phyloP scores from a whole-genome alignment of 805 yeast species.

The Kurtzmaniella fragi region DNA sequence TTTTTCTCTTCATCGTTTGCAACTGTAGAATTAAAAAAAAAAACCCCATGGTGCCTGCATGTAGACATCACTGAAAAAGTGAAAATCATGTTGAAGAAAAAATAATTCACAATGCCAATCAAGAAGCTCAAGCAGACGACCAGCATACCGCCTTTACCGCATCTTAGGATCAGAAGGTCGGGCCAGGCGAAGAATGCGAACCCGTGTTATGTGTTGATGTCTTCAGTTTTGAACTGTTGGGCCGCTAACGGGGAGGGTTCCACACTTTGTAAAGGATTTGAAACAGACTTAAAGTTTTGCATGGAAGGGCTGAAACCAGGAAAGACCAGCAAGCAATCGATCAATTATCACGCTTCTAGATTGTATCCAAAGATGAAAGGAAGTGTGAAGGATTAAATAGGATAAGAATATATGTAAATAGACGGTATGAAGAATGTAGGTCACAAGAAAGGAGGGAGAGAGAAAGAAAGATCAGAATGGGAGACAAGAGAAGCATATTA shows the following conservation, averaged over 20 bases:
- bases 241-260: conserved; percentile 89
- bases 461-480: too few species aligned
- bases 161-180: conserved; percentile 65
- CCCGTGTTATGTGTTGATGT: conserved; percentile 77
- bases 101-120: conserved; percentile 28
- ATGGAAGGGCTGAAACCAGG: conserved; percentile 47
- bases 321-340: conserved; percentile 39
- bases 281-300: conserved; percentile 67
- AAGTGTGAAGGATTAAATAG: conserved; percentile 28
- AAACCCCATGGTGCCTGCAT: too few species aligned
- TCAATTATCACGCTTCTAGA: conserved; percentile 54
- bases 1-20: too few species aligned
- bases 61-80: too few species aligned
- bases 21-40: too few species aligned
- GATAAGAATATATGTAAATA: background rate
- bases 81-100: too few species aligned
- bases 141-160: conserved; percentile 65
- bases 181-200: conserved; percentile 53
- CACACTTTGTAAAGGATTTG: conserved; percentile 58
- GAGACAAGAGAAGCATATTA: background rate
- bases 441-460: background rate
- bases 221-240: conserved; percentile 89
- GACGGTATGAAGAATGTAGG: background rate
- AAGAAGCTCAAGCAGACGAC: conserved; percentile 38
- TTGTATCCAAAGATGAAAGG: conserved; percentile 52